phyloP scores from a whole-genome alignment of 2,329 filamentous ascomycete genomes.

The Amesomyces nigricolor region DNA sequence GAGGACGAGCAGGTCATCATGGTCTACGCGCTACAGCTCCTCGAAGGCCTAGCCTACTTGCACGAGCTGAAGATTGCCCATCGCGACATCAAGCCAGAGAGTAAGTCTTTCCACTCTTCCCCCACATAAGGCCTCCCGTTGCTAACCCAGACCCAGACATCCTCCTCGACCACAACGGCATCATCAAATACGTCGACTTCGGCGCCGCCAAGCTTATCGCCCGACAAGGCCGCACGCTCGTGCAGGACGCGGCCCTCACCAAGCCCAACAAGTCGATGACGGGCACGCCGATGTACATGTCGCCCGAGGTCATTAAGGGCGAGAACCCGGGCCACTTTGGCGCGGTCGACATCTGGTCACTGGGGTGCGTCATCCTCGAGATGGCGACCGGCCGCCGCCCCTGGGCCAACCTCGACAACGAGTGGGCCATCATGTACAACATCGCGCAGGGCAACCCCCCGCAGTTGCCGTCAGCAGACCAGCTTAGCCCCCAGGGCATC shows the following conservation, averaged over 20 bases:
- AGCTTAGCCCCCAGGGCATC: slow-evolving; percentile 76
- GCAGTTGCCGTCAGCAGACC: slow-evolving; percentile 72
- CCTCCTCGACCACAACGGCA: slow-evolving; percentile 90
- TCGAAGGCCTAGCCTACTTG: slow-evolving; percentile 89
- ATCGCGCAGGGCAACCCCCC: slow-evolving; percentile 96
- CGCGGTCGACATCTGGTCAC: slow-evolving; percentile 90
- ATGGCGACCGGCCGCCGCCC: slow-evolving; percentile 94
- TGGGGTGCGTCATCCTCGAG: slow-evolving; percentile 93
- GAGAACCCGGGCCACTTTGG: slow-evolving; percentile 74
- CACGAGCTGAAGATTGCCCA: slow-evolving; percentile 90
- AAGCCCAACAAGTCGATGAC: slow-evolving; percentile 86
- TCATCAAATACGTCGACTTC: slow-evolving; percentile 99
- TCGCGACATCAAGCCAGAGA: slow-evolving; percentile 96
- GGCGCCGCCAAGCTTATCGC: slow-evolving; percentile 96
- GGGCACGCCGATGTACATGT: slow-evolving; percentile 99
- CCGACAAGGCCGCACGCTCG: slow-evolving; percentile 81
- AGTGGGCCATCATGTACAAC: slow-evolving; percentile 99
- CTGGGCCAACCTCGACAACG: slow-evolving; percentile 94
- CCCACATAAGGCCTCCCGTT: not conserved
- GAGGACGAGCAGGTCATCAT: slow-evolving; percentile 97
- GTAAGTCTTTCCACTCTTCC: slow-evolving; percentile 45
- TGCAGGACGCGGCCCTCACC: slow-evolving; percentile 55
- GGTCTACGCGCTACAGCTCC: slow-evolving; percentile 89
- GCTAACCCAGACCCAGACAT: slow-evolving; percentile 60
- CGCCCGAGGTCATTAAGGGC: slow-evolving; percentile 94